Evolutionary conservation across 805 yeast species (phyloP).

Genomic region (Ogataea salicorniae): DNA sequence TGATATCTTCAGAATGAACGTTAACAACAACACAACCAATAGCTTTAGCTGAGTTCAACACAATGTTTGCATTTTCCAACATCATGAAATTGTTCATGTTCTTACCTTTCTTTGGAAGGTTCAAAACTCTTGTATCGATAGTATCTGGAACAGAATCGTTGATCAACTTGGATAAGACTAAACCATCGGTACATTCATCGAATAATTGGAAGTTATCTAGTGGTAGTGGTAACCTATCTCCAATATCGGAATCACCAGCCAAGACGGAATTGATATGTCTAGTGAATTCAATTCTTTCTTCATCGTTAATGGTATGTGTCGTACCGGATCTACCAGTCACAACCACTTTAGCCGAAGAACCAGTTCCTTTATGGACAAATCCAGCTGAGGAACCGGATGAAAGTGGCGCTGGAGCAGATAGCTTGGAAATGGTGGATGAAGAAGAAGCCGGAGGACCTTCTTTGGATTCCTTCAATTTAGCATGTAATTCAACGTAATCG

Average conservation of each 20-base stretch:
- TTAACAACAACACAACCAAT: slow-evolving; percentile 98
- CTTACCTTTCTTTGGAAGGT: slow-evolving; percentile 78
- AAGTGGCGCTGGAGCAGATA: slow-evolving; percentile 25
- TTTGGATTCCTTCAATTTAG: slow-evolving; percentile 63
- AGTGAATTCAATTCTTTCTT: slow-evolving; percentile 93
- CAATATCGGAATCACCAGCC: slow-evolving; percentile 83
- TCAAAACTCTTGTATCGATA: slow-evolving; percentile 94
- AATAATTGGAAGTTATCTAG: slow-evolving; percentile 92
- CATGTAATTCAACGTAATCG: slow-evolving; percentile 80
- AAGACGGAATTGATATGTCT: slow-evolving; percentile 91
- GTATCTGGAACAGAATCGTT: slow-evolving; percentile 98
- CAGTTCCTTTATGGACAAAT: slow-evolving; percentile 46
- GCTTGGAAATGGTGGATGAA: slow-evolving; percentile 17
- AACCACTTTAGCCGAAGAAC: slow-evolving; percentile 63
- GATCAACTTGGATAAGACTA: slow-evolving; percentile 86
- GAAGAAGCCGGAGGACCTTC: slow-evolving; percentile 16
- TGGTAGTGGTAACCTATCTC: slow-evolving; percentile 82
- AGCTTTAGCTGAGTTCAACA: slow-evolving; percentile 97
- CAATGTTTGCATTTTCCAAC: slow-evolving; percentile 95
- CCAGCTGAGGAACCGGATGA: slow-evolving; percentile 27
- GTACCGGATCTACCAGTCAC: slow-evolving; percentile 87
- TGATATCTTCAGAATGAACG: slow-evolving; percentile 90
- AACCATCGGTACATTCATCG: slow-evolving; percentile 95
- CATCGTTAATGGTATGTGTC: slow-evolving; percentile 94
- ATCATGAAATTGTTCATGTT: slow-evolving; percentile 88